Base-by-base conservation (phyloP, 257 asterid genomes). In the Buddleja alternifolia region DNA sequence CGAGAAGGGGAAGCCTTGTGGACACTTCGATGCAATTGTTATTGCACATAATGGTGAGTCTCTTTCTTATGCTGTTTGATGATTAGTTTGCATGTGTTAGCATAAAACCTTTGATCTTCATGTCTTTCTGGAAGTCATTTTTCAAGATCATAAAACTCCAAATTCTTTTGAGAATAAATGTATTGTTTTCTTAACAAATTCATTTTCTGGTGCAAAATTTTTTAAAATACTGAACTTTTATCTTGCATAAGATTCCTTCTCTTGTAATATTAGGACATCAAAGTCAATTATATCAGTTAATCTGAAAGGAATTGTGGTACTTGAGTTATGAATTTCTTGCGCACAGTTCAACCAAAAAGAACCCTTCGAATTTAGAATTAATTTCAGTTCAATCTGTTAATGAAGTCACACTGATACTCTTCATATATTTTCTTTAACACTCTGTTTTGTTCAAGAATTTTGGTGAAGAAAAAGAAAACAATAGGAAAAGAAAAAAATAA, bases 41-140 rank as follows among this genome's bases (percentile, higher is more conserved):
- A 85, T 93, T 78, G 97, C 98, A 73, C 98, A 93, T 78, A 93
- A 93, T 69, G 98, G 98, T 90, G 66, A 83, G 67, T 56, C 4
- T 56, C 60, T 65, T 24, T 19, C 32, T n/a, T 50, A 58, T 0
- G 75, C 73, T 62, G 44, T 75, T 70, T 66, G 55, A 15, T 40
- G 52, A 24, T 73, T 64, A 37, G 2, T 60, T 62, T 42, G 36
- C 34, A 34, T 52, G 65, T 60, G 20, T 36, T 67, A 5, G 25
- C 6, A n/a, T 20, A 17, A 25, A 16, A 15, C 20, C 47, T 48
- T 61, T 41, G 15, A 61, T 45, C 21, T 48, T 44, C 25, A 9
- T 15, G 29, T 62, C 14, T 63, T 55, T 47, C 34, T 36, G 60
- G 77, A 53, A 25, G 37, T 69, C 42, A 16, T 29, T 11, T 19